These are phyloP conservation scores for bread wheat (Triticum aestivum) DNA, from an alignment of 176 grass and related monocot genomes.

Conservation along the genomic window IWGSC_CS_RefSeq_v2.1 NC_057794.1:574684661-574685160, in stretches of 20 bases:
- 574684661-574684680: not conserved
- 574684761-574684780: not conserved
- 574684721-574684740: not conserved
- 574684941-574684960: not conserved
- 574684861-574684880: not conserved
- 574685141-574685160: not conserved
- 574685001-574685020: no score
- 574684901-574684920: not conserved
- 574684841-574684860: not conserved
- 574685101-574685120: no score
- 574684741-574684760: not conserved
- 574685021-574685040: no score
- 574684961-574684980: not conserved
- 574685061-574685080: no score
- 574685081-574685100: no score
- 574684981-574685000: no score
- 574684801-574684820: not conserved
- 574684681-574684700: not conserved
- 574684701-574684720: not conserved
- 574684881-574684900: not conserved
- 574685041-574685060: no score
- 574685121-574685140: not conserved
- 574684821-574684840: constrained; percentile 8
- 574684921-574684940: not conserved
- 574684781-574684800: not conserved